Base-by-base conservation (phyloP, 129 eudicot genomes). In the Chrysanthemum lavandulifolium region DNA sequence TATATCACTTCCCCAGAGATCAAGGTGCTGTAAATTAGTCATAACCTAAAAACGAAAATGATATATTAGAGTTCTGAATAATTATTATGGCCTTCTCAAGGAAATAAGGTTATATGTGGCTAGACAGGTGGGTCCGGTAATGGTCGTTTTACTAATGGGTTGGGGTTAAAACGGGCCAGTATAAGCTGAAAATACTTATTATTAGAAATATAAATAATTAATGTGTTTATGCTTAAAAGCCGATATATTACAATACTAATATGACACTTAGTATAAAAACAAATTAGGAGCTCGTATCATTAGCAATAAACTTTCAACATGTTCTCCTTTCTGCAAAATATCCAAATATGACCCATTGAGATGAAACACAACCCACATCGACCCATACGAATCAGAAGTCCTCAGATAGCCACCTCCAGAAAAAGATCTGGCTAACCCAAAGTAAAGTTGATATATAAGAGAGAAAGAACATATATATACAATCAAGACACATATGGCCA, bases 1-100 rank as follows among this genome's bases (percentile, higher is more conserved):
- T 83, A 95, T 76, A 69, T 82, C 83, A 82, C 87, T 88, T 61
- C 99, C 97, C 97, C 99, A 95, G 6, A 95, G 74, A 78, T 95
- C 99, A 53, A 95, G 85, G 83, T 88, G 79, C 60, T 85, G 87
- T 67, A 95, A 81, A n/a, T 86, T 86, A 50, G 76, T 86, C 75
- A 95, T 86, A 51, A 67, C 91, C 99, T 95, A 65, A 67, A 40
- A 65, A 75, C 50, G 47, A 63, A 47, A 50, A 10, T 3, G 59
- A 50, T 51, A 15, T 54, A 62, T 5, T 12, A 14, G 58, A 33
- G 21, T 47, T 29, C 5, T 15, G 36, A 56, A 36, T 51, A 33
- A 13, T 43, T 16, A 50, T 36, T 11, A 33, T 40, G 2, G 18
- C 14, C 31, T 54, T 69, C 53, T 40, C 10, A 5, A 55, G 53